A percentile compares a stretch with the other conserved stretches of the same genome.
Evolutionary conservation across 2,329 filamentous ascomycete genomes (phyloP).

Genomic region (Hymenotorrendiella dingleyae): DNA sequence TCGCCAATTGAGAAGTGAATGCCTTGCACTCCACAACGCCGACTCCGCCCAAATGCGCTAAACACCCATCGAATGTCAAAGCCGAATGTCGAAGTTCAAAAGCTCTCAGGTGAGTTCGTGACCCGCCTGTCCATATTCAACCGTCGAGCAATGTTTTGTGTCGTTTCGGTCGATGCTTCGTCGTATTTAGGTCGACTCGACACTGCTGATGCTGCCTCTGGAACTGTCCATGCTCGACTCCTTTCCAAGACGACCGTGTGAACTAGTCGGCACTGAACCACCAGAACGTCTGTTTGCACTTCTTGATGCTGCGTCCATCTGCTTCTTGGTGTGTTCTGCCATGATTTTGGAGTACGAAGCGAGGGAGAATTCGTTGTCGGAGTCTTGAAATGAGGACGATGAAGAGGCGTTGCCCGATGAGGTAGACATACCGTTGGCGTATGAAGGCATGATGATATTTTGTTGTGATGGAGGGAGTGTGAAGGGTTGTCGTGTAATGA

Average conservation of each 20-base stretch:
- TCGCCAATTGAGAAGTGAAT: too few species aligned
- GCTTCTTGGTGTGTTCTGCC: slow-evolving; percentile 59
- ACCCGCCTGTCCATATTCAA: too few species aligned
- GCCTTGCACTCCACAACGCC: too few species aligned
- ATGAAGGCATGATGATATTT: slow-evolving; percentile 3
- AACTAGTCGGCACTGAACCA: slow-evolving; percentile 7
- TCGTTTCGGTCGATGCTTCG: too few species aligned
- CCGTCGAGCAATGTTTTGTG: too few species aligned
- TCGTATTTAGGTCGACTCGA: too few species aligned
- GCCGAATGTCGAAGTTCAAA: too few species aligned
- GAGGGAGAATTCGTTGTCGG: slow-evolving; percentile 11
- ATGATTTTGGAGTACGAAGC: slow-evolving; percentile 51
- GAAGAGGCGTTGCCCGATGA: neutral
- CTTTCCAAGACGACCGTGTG: slow-evolving; percentile 10
- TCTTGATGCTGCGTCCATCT: slow-evolving; percentile 53
- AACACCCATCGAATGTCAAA: too few species aligned
- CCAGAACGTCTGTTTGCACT: slow-evolving; percentile 32
- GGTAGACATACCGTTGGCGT: neutral
- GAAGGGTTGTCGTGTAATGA: neutral
- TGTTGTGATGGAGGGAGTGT: neutral
- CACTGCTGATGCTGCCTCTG: too few species aligned
- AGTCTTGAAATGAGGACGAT: neutral
- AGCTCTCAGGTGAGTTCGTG: too few species aligned
- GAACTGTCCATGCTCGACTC: slow-evolving; percentile 7
- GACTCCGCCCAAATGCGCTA: too few species aligned